A percentile compares a stretch with the other conserved stretches of the same genome.
These are phyloP conservation scores for Macrophomina tecta DNA, from an alignment of 2,329 filamentous ascomycete genomes.

Conservation along the genomic window DNA sequence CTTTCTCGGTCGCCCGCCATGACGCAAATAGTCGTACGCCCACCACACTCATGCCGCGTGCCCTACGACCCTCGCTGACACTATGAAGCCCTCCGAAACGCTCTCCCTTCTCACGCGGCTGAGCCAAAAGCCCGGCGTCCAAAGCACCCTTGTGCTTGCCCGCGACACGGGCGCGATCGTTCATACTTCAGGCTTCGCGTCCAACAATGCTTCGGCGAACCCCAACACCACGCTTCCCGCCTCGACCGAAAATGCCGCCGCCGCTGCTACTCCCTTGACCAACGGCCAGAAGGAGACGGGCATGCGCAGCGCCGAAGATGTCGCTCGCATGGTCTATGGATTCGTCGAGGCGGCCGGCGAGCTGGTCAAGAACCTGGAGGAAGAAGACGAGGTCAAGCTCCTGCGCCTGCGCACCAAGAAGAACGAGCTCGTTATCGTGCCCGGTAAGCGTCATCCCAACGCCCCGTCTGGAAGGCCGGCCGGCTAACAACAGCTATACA, in stretches of 20 bases:
- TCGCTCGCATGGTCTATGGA: slow-evolving; percentile 77
- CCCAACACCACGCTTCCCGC: slow-evolving; percentile 47
- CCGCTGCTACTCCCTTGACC: slow-evolving; percentile 10
- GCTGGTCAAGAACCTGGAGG: slow-evolving; percentile 74
- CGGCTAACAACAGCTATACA: slow-evolving; percentile 23
- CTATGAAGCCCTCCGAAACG: slow-evolving; percentile 58
- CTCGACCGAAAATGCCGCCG: slow-evolving; percentile 37
- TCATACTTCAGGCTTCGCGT: slow-evolving; percentile 73
- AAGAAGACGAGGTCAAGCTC: slow-evolving; percentile 79
- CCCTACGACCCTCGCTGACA: not conserved
- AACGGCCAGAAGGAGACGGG: slow-evolving; percentile 49
- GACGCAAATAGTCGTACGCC: slow-evolving; percentile 27
- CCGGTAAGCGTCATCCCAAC: slow-evolving; percentile 50
- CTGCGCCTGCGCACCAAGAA: slow-evolving; percentile 81
- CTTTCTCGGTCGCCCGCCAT: slow-evolving; percentile 14
- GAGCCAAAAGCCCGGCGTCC: slow-evolving; percentile 78
- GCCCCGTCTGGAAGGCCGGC: not conserved
- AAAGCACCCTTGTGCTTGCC: slow-evolving; percentile 77
- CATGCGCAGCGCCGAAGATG: slow-evolving; percentile 71
- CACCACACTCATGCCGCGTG: too few species aligned
- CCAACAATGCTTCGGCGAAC: slow-evolving; percentile 61
- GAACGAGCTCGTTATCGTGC: slow-evolving; percentile 83
- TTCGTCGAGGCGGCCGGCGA: slow-evolving; percentile 73
- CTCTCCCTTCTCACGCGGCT: slow-evolving; percentile 71
- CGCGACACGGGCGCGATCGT: slow-evolving; percentile 74